A percentile compares a stretch with the other conserved stretches of the same genome.
phyloP scores from a whole-genome alignment of 2,329 filamentous ascomycete species.

The Ceratocystis harringtonii region DNA sequence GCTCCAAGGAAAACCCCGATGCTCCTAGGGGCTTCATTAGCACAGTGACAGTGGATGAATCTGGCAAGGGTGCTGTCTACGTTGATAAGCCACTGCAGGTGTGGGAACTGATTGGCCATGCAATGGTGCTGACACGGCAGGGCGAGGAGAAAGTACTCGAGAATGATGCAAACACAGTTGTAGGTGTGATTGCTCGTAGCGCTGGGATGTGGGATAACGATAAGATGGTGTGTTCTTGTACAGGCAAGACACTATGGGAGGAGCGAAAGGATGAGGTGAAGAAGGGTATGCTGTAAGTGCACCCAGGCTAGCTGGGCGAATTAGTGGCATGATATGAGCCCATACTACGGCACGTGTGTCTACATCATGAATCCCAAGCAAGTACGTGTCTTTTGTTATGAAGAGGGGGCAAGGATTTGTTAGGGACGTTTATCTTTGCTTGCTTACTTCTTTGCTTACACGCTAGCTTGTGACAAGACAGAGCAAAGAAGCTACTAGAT shows the following conservation, averaged over 20 bases:
- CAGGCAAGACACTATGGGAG: conserved; percentile 95
- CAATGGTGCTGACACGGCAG: conserved; percentile 66
- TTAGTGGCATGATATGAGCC: not conserved
- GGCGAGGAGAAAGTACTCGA: conserved; percentile 36
- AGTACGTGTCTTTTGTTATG: not conserved
- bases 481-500: too few species aligned
- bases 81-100: conserved; percentile 70
- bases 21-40: conserved; percentile 47
- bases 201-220: conserved; percentile 99
- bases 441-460: too few species aligned
- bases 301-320: not conserved
- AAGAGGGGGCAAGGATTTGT: too few species aligned
- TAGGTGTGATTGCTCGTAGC: conserved; percentile 87
- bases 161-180: conserved; percentile 72
- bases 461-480: too few species aligned
- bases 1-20: conserved; percentile 16
- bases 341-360: too few species aligned
- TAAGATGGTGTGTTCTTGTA: conserved; percentile 95
- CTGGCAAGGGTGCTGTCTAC: conserved; percentile 66
- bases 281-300: conserved; percentile 73
- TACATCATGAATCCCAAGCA: not conserved
- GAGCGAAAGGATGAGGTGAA: conserved; percentile 79
- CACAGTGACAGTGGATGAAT: conserved; percentile 55
- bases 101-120: conserved; percentile 92
- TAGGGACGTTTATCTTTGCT: too few species aligned